These are phyloP conservation scores for Ecytonucleospora hepatopenaei DNA, from an alignment of 371 early-diverging fungal species.

Conservation along the genomic window DNA sequence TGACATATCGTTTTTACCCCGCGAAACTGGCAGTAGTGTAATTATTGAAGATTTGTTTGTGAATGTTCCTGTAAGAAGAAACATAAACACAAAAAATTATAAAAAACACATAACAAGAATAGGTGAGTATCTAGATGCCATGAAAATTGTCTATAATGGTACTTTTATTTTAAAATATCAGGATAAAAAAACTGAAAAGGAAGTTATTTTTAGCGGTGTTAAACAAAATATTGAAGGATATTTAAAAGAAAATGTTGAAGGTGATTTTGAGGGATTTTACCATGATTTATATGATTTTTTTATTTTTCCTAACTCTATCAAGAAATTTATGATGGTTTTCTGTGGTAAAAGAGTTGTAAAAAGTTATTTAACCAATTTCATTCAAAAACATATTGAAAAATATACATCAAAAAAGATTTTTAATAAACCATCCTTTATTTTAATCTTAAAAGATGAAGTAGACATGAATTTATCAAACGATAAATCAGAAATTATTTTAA, in stretches of 20 bases:
- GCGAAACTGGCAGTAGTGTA: constrained; percentile 70
- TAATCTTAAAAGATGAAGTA: constrained; percentile 19
- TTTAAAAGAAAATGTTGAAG: constrained; percentile 6
- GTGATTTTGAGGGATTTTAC: constrained; percentile 6
- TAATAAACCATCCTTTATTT: constrained; percentile 31
- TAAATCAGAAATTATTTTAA: constrained; percentile 38
- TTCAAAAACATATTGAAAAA: constrained; percentile 30
- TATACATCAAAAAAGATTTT: constrained; percentile 10
- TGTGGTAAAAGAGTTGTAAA: constrained; percentile 22
- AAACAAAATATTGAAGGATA: constrained; percentile 9
- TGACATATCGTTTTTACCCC: constrained; percentile 39
- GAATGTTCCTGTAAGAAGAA: constrained; percentile 70
- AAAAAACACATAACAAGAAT: constrained; percentile 67
- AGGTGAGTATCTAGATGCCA: constrained; percentile 68
- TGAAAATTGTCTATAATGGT: constrained; percentile 50
- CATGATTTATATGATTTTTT: constrained; percentile 14
- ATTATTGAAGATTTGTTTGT: constrained; percentile 66
- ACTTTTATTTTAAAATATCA: constrained; percentile 25
- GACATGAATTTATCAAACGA: constrained; percentile 43
- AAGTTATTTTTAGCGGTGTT: constrained; percentile 14
- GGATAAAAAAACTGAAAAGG: constrained; percentile 8
- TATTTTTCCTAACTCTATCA: constrained; percentile 20
- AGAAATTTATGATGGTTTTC: constrained; percentile 13
- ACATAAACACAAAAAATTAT: constrained; percentile 63
- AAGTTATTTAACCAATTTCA: constrained; percentile 9